Evolutionary conservation across 352 stramenopile genomes (phyloP), one percentile per base, ranked within the genome.

Genomic region (Phytophthora lateralis): DNA sequence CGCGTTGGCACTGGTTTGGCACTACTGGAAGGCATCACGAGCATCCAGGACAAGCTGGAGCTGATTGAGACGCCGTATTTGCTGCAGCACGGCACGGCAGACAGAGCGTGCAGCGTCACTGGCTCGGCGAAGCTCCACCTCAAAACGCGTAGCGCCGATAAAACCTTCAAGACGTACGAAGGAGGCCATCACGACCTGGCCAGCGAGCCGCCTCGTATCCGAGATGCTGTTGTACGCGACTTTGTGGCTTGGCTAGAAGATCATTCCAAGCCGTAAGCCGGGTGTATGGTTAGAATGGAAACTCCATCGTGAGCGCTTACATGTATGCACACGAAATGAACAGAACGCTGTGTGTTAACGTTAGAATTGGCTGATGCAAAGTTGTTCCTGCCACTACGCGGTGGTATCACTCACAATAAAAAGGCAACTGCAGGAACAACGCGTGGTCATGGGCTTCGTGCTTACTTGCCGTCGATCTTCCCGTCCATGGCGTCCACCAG

Each of bases 211-310:
- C 66, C 79, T 39, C 61, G 55, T 8, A 91, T 89, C 49, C 76
- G 79, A 30, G 56, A 89, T 42, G 72, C 78, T 5, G 80, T 90
- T 48, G 78, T 91, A 6, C 62, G 72, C 26, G 81, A 91, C 58
- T 88, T 93, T 69, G 77, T 91, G 37, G 50, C 72, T 55, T 93
- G 82, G 82, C 80, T 93, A 55, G 69, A 86, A 65, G 71, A 68
- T 17, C 74, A 71, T 32, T 62, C 55, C 24, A 61, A 55, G 44
- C 51, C 30, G n/a, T 53, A 65, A 18, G 0, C 12, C 30, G 30
- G 3, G 3, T 30, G 24, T 49, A 41, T 49, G 35, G 18, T 38
- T 58, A 48, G n/a, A 49, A n/a, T 55, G 14, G 26, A 44, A 52
- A 68, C 11, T 39, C 21, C 21, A 27, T 39, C 21, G n/a, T 41